phyloP scores from a whole-genome alignment of 805 yeast genomes.

The Pichia californica region DNA sequence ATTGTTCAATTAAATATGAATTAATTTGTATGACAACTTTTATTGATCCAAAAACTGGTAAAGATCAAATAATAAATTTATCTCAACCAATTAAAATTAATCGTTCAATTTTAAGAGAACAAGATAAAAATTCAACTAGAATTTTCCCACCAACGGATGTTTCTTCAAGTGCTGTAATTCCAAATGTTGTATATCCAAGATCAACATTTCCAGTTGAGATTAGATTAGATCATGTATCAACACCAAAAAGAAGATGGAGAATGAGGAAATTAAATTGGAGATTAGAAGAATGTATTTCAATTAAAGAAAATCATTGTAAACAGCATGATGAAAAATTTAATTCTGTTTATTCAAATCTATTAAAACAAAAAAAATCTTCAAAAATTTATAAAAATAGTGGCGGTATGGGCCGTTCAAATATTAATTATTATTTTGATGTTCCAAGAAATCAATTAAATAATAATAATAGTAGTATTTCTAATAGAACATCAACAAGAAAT shows the following conservation, averaged over 20 bases:
- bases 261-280: conserved; percentile 87
- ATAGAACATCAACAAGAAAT: neutral
- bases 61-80: conserved; percentile 34
- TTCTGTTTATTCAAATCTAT: conserved; percentile 36
- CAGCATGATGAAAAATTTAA: conserved; percentile 48
- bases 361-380: conserved; percentile 22
- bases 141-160: conserved; percentile 95
- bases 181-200: conserved; percentile 84
- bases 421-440: conserved; percentile 24
- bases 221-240: conserved; percentile 64
- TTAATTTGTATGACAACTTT: conserved; percentile 54
- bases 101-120: conserved; percentile 73
- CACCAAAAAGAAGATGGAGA: conserved; percentile 72
- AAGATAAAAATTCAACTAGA: conserved; percentile 79
- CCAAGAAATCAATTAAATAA: conserved; percentile 16
- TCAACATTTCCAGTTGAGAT: conserved; percentile 80
- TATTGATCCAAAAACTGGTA: conserved; percentile 30
- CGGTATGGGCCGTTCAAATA: conserved; percentile 22
- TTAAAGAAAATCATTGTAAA: conserved; percentile 52
- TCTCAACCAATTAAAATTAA: conserved; percentile 63
- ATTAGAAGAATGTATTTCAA: conserved; percentile 73
- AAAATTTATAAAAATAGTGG: conserved; percentile 25
- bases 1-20: conserved; percentile 61
- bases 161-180: conserved; percentile 79
- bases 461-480: conserved; percentile 7